phyloP scores from a whole-genome alignment of 345 rosid species.

The Eutrema japonicum region DNA sequence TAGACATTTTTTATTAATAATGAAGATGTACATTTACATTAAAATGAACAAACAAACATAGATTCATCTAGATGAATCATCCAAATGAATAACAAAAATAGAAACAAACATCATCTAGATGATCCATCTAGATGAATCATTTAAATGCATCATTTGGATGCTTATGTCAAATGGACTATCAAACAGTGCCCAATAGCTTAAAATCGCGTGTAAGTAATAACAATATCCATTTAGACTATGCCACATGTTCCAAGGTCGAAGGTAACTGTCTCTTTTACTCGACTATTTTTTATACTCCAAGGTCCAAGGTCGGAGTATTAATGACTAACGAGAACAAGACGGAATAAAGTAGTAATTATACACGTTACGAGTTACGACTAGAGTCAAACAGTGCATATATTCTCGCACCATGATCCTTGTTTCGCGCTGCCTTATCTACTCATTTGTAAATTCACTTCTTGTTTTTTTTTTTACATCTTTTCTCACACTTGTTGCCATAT shows the following conservation, averaged over 20 bases:
- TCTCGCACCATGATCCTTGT: slow-evolving; percentile 42
- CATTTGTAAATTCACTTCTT: slow-evolving; percentile 3
- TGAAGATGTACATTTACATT: too few relatives aligned
- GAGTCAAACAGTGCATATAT: slow-evolving; percentile 43
- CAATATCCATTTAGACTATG: slow-evolving; percentile 10
- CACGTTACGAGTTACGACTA: neutral
- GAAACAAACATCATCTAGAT: too few relatives aligned
- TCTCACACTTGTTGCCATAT: neutral
- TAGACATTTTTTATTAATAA: too few relatives aligned
- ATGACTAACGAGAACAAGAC: neutral
- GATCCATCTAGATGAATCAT: too few relatives aligned
- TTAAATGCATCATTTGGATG: too few relatives aligned
- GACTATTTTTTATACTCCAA: neutral
- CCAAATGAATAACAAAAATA: too few relatives aligned
- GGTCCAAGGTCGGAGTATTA: neutral
- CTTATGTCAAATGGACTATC: too few relatives aligned
- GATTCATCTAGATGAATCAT: too few relatives aligned
- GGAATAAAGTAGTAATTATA: neutral
- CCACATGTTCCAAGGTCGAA: neutral
- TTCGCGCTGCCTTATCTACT: slow-evolving; percentile 39
- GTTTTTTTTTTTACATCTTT: neutral
- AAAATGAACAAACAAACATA: too few relatives aligned
- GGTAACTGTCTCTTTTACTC: slow-evolving; percentile 2
- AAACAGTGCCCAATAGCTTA: too few relatives aligned
- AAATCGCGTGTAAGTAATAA: neutral